These are phyloP conservation scores for Neurospora sp. DNA, from an alignment of 495 filamentous ascomycete genomes.

Conservation along the genomic window DNA sequence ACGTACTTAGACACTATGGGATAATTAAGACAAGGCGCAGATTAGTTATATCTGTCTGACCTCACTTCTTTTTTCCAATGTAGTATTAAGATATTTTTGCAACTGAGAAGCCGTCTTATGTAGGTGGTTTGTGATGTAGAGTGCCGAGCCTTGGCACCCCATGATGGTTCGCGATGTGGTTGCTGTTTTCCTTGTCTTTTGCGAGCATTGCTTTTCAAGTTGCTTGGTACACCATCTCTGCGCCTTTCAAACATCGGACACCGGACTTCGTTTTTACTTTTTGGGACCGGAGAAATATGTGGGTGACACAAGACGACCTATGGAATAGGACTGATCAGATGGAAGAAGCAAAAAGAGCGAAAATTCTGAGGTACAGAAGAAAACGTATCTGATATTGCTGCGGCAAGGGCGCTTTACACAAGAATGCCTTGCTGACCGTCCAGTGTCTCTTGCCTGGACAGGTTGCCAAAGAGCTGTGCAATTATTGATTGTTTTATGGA, in stretches of 20 bases:
- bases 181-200: not conserved
- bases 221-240: not conserved
- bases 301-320: not conserved
- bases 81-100: not conserved
- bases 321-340: not conserved
- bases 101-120: not conserved
- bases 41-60: not conserved
- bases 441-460: not conserved
- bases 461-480: not conserved
- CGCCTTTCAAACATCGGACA: not conserved
- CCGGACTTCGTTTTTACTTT: not conserved
- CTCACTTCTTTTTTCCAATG: not conserved
- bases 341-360: not conserved
- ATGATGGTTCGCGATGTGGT: not conserved
- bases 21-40: not conserved
- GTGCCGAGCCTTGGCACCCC: not conserved
- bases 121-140: not conserved
- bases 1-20: not conserved
- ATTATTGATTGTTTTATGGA: not conserved
- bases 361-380: not conserved
- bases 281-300: not conserved
- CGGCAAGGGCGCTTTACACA: not conserved
- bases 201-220: not conserved
- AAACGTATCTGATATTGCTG: not conserved
- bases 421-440: not conserved